A percentile compares a stretch with the other conserved stretches of the same genome.
phyloP scores from a whole-genome alignment of 176 grass and related monocot species.

The Carex parvula region DNA sequence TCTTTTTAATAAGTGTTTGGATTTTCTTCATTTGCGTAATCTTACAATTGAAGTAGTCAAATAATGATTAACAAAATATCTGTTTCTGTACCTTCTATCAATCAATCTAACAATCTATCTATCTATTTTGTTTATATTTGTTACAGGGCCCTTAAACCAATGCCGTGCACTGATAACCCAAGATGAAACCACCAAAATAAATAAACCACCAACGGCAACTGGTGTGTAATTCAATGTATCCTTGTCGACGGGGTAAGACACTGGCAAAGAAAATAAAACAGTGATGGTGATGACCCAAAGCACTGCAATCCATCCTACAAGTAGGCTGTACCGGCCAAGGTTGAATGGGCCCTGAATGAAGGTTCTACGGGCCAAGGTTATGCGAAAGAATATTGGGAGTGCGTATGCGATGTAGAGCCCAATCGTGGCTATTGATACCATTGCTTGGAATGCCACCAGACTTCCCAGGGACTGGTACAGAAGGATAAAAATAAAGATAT shows the following conservation, averaged over 20 bases:
- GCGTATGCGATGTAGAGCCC: conserved; percentile 87
- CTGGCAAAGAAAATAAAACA: conserved; percentile 83
- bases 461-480: conserved; percentile 71
- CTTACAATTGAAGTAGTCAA: neutral
- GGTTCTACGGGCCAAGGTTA: conserved; percentile 63
- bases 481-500: neutral
- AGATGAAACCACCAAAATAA: conserved; percentile 23
- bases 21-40: neutral
- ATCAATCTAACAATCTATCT: neutral
- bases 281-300: conserved; percentile 97
- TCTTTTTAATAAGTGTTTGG: neutral
- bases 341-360: conserved; percentile 76
- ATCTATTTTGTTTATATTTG: conserved; percentile 19
- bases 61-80: neutral
- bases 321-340: conserved; percentile 57
- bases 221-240: conserved; percentile 53
- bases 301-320: conserved; percentile 70
- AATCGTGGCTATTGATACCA: conserved; percentile 94
- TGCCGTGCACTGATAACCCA: conserved; percentile 39
- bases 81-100: neutral
- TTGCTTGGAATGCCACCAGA: conserved; percentile 94
- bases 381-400: conserved; percentile 77
- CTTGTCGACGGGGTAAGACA: conserved; percentile 73
- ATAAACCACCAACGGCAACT: conserved; percentile 27
- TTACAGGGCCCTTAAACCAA: conserved; percentile 62